Evolutionary conservation across 495 filamentous ascomycete species (phyloP), one percentile per base, ranked within the genome.

Genomic region (Aspergillus cristatus): DNA sequence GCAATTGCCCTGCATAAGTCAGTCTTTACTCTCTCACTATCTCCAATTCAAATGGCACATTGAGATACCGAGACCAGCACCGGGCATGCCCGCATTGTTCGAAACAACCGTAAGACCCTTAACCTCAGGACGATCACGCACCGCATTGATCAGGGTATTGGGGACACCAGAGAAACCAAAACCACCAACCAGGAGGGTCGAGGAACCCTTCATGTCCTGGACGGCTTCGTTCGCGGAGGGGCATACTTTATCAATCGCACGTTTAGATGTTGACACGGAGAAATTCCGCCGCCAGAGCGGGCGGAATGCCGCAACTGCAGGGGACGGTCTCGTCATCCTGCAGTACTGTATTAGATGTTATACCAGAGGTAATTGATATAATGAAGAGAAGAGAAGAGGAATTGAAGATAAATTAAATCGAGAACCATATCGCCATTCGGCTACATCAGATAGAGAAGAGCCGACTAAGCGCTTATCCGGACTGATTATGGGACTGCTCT

Each of bases 141-240:
- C 74, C 46, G 81, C 79, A 48, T 87, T 71, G 62, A 91, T 90
- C 20, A 91, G 67, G 1, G 84, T 87, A 57, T 86, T 82, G 5
- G 85, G 84, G 31, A 89, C 84, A 51, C 85, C 85, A 46, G 80
- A 85, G 56, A 91, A 82, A 33, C 85, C 85, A 55, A 91, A 91
- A 11, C 85, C 85, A 40, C 85, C 85, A 54, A 82, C 82, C 24
- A 91, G 65, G 14, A 91, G 57, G 0, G 81, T 91, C 34, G 66
- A 63, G 46, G 78, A 63, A 32, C 81, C 66, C 59, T 81, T 76
- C 70, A 90, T 79, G 54, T 86, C 76, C 53, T 77, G 71, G 48
- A 89, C 67, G 12, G 84, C 84, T 44, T 79, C 75, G 12, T 72
- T 56, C 15, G 82, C 83, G 11, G 82, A 86, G 33, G 73, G 73